Percentiles rank a stretch among this genome's conserved stretches.
Evolutionary conservation across 176 grass and related monocot species (phyloP).

Genomic region (Oryza meyeriana): DNA sequence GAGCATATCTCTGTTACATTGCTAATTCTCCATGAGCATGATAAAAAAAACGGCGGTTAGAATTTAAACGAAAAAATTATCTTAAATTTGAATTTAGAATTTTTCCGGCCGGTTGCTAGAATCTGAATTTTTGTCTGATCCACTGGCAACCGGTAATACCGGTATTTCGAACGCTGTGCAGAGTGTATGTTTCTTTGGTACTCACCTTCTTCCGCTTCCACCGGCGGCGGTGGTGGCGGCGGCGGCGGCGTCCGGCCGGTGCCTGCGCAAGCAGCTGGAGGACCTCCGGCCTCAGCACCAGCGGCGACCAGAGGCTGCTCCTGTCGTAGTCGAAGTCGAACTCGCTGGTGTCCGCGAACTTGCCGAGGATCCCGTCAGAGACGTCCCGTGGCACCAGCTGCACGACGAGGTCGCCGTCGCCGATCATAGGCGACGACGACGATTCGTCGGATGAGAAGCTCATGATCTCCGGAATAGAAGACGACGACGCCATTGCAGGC

Average conservation of each 20-base stretch:
- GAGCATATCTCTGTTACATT: not conserved
- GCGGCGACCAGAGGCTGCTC: slow-evolving; percentile 86
- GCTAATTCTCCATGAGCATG: not conserved
- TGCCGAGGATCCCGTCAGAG: slow-evolving; percentile 59
- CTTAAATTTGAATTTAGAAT: not conserved
- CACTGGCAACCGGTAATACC: not conserved
- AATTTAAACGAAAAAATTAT: not conserved
- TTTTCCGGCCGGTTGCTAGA: not conserved
- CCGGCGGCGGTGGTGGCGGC: not conserved
- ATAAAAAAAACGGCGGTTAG: too few relatives aligned
- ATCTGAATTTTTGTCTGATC: not conserved
- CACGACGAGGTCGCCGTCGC: not conserved
- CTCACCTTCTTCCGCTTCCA: slow-evolving; percentile 47
- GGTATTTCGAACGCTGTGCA: too few relatives aligned
- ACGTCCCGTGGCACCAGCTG: slow-evolving; percentile 66
- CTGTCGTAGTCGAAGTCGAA: slow-evolving; percentile 84
- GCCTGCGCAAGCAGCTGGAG: slow-evolving; percentile 42
- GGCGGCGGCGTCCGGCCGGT: not conserved
- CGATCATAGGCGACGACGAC: not conserved
- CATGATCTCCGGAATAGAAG: slow-evolving; percentile 17
- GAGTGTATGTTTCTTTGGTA: not conserved
- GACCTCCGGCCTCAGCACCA: slow-evolving; percentile 47
- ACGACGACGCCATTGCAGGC: not conserved
- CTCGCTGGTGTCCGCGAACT: slow-evolving; percentile 77
- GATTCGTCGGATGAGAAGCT: slow-evolving; percentile 11